Evolutionary conservation across 2,329 filamentous ascomycete genomes (phyloP), one percentile per base, ranked within the genome.

Genomic region (Fusarium aywerte): DNA sequence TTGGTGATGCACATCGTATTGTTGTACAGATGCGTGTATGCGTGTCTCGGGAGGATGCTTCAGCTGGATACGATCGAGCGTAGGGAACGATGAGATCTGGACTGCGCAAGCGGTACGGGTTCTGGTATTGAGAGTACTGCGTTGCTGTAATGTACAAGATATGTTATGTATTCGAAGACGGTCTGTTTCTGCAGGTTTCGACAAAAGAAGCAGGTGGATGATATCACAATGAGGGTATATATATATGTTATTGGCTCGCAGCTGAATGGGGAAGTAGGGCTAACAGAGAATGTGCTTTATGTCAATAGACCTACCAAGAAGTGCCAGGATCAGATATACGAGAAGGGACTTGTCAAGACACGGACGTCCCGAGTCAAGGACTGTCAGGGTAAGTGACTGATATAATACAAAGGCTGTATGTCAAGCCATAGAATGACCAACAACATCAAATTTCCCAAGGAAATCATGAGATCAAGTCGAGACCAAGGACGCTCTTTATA

Each of bases 1-100:
- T 82, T 81, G 74, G 81, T 82, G 61, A 77, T 80, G 68, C 84
- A 86, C 84, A 86, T 86, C n/a, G 56, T 32, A 49, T 33, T 44
- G 66, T 73, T 38, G 57, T 51, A 71, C 55, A 59, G 23, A 55
- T 55, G 60, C 52, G 45, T 36, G n/a, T 25, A 33, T 32, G 42
- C n/a, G 50, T 33, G 71, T 74, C 73, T 73, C 67, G 69, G 73
- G 56, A 70, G 50, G 49, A 43, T 54, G 60, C 65, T 53, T 57
- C 66, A 66, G 68, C 64, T 68, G 48, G 21, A 65, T 67, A 62
- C 51, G 65, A 67, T 70, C 39, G 40, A 59, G 52, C 42, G 60
- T 39, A 32, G 21, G n/a, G 9, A 20, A 20, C n/a, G 7, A 35
- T 38, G 31, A 13, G 36, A 58, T 32, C 25, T 58, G 21, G 15